A percentile compares a stretch with the other conserved stretches of the same genome.
These are phyloP conservation scores for Isatis lusitanica DNA, from an alignment of 441 rosid species.

Conservation along the genomic window DNA sequence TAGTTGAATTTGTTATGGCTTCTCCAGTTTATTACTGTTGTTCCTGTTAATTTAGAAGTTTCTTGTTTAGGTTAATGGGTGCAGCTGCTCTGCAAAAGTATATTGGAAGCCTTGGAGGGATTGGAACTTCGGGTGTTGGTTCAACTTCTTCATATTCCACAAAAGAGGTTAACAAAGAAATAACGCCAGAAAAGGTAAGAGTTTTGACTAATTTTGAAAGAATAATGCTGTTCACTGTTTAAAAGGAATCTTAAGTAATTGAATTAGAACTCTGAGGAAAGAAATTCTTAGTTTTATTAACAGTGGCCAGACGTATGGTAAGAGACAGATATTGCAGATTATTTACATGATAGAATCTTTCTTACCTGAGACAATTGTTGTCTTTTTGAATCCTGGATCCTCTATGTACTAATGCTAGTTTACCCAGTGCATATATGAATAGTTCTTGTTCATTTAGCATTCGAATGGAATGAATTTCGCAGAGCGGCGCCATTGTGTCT, in stretches of 20 bases:
- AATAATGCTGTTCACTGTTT: slow-evolving; percentile 2
- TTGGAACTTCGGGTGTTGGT: slow-evolving; percentile 97
- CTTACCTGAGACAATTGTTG: background rate
- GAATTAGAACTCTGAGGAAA: background rate
- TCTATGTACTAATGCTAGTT: background rate
- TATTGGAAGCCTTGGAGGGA: slow-evolving; percentile 91
- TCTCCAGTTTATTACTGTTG: slow-evolving; percentile 17
- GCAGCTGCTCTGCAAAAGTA: slow-evolving; percentile 92
- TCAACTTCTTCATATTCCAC: slow-evolving; percentile 92
- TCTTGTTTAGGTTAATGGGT: slow-evolving; percentile 78
- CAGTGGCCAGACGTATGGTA: background rate
- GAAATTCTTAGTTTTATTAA: background rate
- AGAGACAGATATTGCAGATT: background rate
- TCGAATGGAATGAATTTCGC: background rate
- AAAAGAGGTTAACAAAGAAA: slow-evolving; percentile 90
- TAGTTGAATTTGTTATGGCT: slow-evolving; percentile 6
- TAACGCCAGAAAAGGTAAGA: slow-evolving; percentile 87
- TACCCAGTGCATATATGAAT: background rate
- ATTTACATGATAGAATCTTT: slow-evolving; percentile 27
- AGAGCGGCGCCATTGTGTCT: background rate
- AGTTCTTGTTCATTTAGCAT: slow-evolving; percentile 2
- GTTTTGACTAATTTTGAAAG: background rate
- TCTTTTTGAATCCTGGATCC: background rate
- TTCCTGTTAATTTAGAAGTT: slow-evolving; percentile 25
- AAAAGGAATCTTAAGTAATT: slow-evolving; percentile 3